Percentiles rank a stretch among this genome's conserved stretches.
Conservation (phyloP, 306 rosid species). For the Medicago arabica region DNA sequence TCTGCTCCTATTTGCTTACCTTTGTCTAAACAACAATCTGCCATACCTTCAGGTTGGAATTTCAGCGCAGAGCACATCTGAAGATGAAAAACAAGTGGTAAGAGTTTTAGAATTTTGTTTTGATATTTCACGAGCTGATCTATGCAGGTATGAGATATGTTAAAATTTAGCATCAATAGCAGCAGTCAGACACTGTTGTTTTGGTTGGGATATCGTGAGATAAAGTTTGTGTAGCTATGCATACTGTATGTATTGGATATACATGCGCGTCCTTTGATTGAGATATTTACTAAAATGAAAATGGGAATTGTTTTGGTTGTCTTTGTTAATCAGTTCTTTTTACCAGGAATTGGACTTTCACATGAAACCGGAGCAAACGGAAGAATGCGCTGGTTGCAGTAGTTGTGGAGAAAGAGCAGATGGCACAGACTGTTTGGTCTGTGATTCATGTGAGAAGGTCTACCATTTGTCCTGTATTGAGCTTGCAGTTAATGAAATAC, state of each 20-base stretch:
- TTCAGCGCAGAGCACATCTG: slow-evolving; percentile 48
- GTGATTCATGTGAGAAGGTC: slow-evolving; percentile 97
- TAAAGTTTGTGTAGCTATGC: not conserved
- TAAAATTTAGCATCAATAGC: not conserved
- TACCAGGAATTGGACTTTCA: slow-evolving; percentile 58
- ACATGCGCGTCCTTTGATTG: not conserved
- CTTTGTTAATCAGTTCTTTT: slow-evolving; percentile 53
- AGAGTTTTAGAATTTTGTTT: slow-evolving; percentile 30
- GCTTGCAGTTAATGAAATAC: slow-evolving; percentile 84
- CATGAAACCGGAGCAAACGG: slow-evolving; percentile 65
- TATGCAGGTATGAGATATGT: not conserved
- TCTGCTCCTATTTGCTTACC: slow-evolving; percentile 22
- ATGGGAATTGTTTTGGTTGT: slow-evolving; percentile 43
- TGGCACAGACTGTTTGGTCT: slow-evolving; percentile 79
- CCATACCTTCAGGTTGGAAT: slow-evolving; percentile 56
- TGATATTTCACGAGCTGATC: not conserved
- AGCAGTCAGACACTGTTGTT: slow-evolving; percentile 8
- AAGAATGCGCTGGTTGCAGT: slow-evolving; percentile 62
- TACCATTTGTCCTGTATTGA: slow-evolving; percentile 86
- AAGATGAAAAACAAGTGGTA: slow-evolving; percentile 67
- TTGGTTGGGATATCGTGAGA: not conserved
- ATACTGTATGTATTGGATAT: not conserved
- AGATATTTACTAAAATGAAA: slow-evolving; percentile 24
- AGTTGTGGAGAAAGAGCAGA: slow-evolving; percentile 74
- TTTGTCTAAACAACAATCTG: slow-evolving; percentile 32